These are phyloP conservation scores for Colletotrichum somersetense DNA, from an alignment of 2,329 filamentous ascomycete species.

Conservation along the genomic window DNA sequence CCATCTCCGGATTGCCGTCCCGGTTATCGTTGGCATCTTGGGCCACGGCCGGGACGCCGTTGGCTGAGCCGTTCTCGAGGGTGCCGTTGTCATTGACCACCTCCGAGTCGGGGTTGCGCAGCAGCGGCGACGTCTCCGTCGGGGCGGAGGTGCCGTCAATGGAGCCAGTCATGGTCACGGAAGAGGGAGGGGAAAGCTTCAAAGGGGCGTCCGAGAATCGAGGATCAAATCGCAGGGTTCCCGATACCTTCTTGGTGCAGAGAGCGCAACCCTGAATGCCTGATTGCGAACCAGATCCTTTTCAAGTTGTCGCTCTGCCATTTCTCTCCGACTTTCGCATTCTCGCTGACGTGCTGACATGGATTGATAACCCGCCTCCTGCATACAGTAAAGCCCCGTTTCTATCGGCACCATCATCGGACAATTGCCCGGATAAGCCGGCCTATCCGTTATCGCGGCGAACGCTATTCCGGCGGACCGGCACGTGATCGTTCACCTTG, in stretches of 20 bases:
- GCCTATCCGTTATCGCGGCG: constrained; percentile 11
- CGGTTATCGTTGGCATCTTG: constrained; percentile 26
- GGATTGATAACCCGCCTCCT: constrained; percentile 29
- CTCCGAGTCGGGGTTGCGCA: constrained; percentile 39
- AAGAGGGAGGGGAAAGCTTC: not conserved
- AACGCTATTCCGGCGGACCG: constrained; percentile 21
- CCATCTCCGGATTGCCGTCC: constrained; percentile 48
- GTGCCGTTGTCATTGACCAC: constrained; percentile 25
- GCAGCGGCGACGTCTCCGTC: constrained; percentile 48
- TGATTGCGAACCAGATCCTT: not conserved
- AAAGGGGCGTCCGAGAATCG: not conserved
- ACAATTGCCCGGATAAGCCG: constrained; percentile 35
- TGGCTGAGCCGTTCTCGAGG: constrained; percentile 1
- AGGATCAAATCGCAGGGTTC: not conserved
- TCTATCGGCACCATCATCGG: constrained; percentile 27
- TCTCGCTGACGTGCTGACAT: not conserved
- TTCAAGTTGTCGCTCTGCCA: constrained; percentile 5
- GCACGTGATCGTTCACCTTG: constrained; percentile 23
- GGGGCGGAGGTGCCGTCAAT: constrained; percentile 29
- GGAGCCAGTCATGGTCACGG: constrained; percentile 24
- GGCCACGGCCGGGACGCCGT: constrained; percentile 37
- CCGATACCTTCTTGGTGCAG: not conserved
- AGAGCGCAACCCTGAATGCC: not conserved
- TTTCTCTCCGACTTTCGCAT: constrained; percentile 11
- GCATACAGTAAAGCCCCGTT: constrained; percentile 26